phyloP scores from a whole-genome alignment of 805 yeast species.

The Candida dendrica region DNA sequence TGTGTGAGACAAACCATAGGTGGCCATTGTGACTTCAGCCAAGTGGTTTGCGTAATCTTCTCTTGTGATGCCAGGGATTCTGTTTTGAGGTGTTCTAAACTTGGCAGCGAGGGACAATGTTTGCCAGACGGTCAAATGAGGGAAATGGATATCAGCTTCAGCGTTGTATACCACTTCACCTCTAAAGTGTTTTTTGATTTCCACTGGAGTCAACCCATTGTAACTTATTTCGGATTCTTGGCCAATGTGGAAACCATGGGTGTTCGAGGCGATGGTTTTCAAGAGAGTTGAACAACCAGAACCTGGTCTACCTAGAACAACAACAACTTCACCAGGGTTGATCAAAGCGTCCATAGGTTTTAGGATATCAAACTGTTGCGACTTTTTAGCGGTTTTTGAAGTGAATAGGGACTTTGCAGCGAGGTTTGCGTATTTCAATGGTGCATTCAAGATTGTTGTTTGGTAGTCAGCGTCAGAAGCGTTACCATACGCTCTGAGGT shows the following conservation, averaged over 20 bases:
- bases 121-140: slow-evolving; percentile 55
- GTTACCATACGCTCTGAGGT: slow-evolving; percentile 55
- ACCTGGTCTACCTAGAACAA: slow-evolving; percentile 77
- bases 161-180: slow-evolving; percentile 63
- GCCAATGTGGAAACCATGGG: slow-evolving; percentile 47
- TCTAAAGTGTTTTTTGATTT: slow-evolving; percentile 40
- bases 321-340: slow-evolving; percentile 61
- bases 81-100: slow-evolving; percentile 48
- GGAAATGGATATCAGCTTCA: slow-evolving; percentile 58
- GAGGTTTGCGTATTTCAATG: slow-evolving; percentile 16
- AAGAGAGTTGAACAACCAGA: slow-evolving; percentile 61
- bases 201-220: slow-evolving; percentile 39
- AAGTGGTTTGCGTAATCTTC: slow-evolving; percentile 40
- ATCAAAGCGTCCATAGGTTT: slow-evolving; percentile 49
- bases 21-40: slow-evolving; percentile 46
- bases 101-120: slow-evolving; percentile 49
- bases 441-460: slow-evolving; percentile 44
- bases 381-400: slow-evolving; percentile 16
- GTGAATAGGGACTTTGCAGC: slow-evolving; percentile 10
- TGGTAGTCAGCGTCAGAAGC: slow-evolving; percentile 61
- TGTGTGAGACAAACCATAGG: slow-evolving; percentile 47
- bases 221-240: slow-evolving; percentile 39
- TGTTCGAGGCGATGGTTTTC: slow-evolving; percentile 47
- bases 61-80: slow-evolving; percentile 44
- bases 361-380: slow-evolving; percentile 34